Evolutionary conservation across 148 eudicot genomes (phyloP), one percentile per base, ranked within the genome.

Genomic region (Spergularia marina): DNA sequence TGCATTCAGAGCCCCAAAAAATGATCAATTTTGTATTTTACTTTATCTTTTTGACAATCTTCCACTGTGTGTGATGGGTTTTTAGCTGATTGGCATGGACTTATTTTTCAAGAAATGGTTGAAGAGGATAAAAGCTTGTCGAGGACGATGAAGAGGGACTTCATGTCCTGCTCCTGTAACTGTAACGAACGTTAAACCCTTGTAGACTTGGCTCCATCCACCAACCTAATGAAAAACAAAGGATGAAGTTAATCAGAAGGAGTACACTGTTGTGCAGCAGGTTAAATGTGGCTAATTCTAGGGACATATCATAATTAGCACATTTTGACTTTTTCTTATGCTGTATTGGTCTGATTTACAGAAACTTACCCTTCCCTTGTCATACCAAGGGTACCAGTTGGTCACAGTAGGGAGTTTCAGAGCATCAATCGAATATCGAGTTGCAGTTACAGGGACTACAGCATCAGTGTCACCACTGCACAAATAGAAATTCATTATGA

Each of bases 201-300:
- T 68, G 86, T 95, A 92, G 20, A 86, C 80, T 89, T 95, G 98
- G 84, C 96, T 95, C 98, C 98, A 95, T 16, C 97, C 97, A 62
- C 88, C 97, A 85, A 92, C 97, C 97, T 91, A 17, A 40, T 71
- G 64, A 80, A 76, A 14, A 67, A 10, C n/a, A 66, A 39, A 53
- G 3, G n/a, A 13, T 53, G 59, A 13, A 14, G 52, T 54, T 34
- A 2, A n/a, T 53, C 61, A 54, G 53, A 52, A 10, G 39, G 2
- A 9, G 0, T 44, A 44, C 7, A 44, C 49, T 44, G 49, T 6
- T 44, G 49, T 9, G 49, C 49, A 9, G 10, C 49, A 44, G 0
- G 49, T 9, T 44, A 5, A 44, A 6, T 44, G 49, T 30, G 36
- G 36, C 36, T 30, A 30, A 30, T 30, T 30, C 36, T 30, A 30